phyloP scores from a whole-genome alignment of 257 asterid species.

The Penstemon davidsonii region DNA sequence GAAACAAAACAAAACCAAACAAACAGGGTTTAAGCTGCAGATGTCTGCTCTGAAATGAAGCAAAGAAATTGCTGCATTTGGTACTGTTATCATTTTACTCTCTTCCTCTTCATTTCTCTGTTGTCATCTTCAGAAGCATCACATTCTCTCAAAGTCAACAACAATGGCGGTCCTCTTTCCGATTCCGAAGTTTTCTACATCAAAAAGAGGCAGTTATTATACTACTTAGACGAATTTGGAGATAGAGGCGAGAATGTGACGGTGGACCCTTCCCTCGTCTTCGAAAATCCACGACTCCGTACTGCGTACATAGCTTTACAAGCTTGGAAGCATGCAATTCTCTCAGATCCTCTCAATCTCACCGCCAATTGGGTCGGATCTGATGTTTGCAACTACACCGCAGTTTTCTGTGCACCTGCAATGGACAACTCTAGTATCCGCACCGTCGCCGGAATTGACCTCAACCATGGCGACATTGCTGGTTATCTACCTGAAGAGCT shows the following conservation, averaged over 20 bases:
- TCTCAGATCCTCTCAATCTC: slow-evolving; percentile 73
- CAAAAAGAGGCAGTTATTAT: slow-evolving; percentile 63
- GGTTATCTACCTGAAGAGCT: slow-evolving; percentile 87
- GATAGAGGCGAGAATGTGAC: slow-evolving; percentile 72
- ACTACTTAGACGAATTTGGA: slow-evolving; percentile 75
- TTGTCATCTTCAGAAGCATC: slow-evolving; percentile 20
- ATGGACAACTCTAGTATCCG: slow-evolving; percentile 48
- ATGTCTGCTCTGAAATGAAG: slow-evolving; percentile 89
- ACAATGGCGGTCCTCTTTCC: slow-evolving; percentile 61
- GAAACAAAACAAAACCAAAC: neutral
- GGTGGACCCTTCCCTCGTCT: slow-evolving; percentile 63
- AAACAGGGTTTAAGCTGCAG: slow-evolving; percentile 32
- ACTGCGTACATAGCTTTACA: slow-evolving; percentile 83
- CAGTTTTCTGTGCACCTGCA: slow-evolving; percentile 73
- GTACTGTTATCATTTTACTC: slow-evolving; percentile 27
- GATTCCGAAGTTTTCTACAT: slow-evolving; percentile 58
- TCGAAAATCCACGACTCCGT: slow-evolving; percentile 62
- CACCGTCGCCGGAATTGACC: slow-evolving; percentile 80
- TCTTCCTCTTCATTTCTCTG: slow-evolving; percentile 24
- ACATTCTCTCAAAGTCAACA: slow-evolving; percentile 23
- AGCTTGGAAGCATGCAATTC: slow-evolving; percentile 83
- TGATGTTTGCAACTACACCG: slow-evolving; percentile 65
- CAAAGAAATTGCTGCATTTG: slow-evolving; percentile 35
- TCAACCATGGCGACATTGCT: slow-evolving; percentile 89
- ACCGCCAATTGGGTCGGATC: slow-evolving; percentile 80